Conservation (phyloP, 1,139 yeast genomes). For the Blastobotrys aristatus region DNA sequence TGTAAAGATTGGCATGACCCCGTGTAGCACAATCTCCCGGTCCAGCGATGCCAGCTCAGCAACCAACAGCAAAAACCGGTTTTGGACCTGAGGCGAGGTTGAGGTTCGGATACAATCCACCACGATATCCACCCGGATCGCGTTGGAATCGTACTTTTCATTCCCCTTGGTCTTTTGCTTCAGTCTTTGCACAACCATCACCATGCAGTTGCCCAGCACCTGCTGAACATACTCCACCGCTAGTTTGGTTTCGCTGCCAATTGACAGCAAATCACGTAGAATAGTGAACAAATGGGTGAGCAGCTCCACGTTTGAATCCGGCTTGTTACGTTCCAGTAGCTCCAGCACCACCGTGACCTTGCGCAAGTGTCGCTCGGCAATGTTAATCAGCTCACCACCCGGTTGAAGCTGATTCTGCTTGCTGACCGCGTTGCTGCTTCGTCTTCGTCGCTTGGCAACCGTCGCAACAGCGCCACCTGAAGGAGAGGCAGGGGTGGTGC, state of each 20-base stretch:
- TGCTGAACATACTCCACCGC: constrained; percentile 92
- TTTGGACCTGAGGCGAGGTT: constrained; percentile 91
- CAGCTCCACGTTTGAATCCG: constrained; percentile 47
- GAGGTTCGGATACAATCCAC: constrained; percentile 89
- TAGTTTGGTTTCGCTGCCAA: constrained; percentile 85
- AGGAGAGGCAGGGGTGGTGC: constrained; percentile 38
- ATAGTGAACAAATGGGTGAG: constrained; percentile 52
- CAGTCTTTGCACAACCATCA: constrained; percentile 51
- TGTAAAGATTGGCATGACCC: constrained; percentile 98
- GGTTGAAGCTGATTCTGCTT: constrained; percentile 75
- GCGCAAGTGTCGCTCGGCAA: constrained; percentile 74
- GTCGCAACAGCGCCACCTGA: constrained; percentile 22
- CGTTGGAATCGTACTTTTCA: constrained; percentile 52
- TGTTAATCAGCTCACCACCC: constrained; percentile 55
- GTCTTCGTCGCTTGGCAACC: constrained; percentile 50
- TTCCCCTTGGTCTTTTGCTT: constrained; percentile 23
- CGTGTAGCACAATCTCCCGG: constrained; percentile 88
- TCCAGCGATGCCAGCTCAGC: constrained; percentile 83
- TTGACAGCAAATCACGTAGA: constrained; percentile 77
- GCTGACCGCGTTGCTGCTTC: constrained; percentile 71
- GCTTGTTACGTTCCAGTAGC: constrained; percentile 55
- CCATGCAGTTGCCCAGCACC: constrained; percentile 81
- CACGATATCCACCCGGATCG: constrained; percentile 80
- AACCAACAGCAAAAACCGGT: constrained; percentile 73
- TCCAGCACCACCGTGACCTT: constrained; percentile 78